phyloP scores from a whole-genome alignment of 2,329 filamentous ascomycete genomes.

The Trichoderma sp. region DNA sequence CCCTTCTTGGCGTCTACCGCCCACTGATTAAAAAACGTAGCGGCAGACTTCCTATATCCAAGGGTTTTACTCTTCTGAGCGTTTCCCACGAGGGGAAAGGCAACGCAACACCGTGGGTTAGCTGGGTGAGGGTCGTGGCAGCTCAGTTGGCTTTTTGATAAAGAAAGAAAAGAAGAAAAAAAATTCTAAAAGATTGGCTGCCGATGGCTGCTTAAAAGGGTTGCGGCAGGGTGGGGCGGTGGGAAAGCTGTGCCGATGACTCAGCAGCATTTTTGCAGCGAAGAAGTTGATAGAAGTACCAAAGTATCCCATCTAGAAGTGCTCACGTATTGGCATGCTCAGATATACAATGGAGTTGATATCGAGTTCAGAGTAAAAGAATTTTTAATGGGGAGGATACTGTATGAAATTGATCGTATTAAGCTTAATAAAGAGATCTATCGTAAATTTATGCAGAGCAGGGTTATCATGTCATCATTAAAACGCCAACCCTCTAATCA shows the following conservation, averaged over 20 bases:
- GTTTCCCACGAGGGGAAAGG: constrained; percentile 51
- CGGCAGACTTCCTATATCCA: constrained; percentile 63
- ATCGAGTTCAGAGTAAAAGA: neutral
- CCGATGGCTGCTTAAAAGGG: constrained; percentile 9
- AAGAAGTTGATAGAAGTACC: neutral
- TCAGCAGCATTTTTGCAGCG: constrained; percentile 7
- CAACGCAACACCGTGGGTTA: constrained; percentile 60
- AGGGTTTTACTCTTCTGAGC: constrained; percentile 60
- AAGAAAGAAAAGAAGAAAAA: constrained; percentile 44
- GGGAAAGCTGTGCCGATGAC: constrained; percentile 21
- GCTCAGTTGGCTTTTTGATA: constrained; percentile 65
- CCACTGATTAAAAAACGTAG: constrained; percentile 43
- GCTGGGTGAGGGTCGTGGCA: constrained; percentile 62
- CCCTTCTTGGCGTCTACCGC: constrained; percentile 60
- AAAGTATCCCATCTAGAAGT: neutral
- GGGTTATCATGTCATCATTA: neutral
- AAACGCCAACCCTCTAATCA: neutral
- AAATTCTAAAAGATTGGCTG: constrained; percentile 30
- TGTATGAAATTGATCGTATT: neutral
- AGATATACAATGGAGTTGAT: neutral
- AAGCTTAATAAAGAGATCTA: neutral
- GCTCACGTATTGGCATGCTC: neutral
- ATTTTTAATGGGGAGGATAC: neutral
- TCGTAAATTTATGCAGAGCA: neutral
- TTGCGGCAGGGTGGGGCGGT: neutral